phyloP scores from a whole-genome alignment of 768 basidiomycete species.

The Boletales sp. region DNA sequence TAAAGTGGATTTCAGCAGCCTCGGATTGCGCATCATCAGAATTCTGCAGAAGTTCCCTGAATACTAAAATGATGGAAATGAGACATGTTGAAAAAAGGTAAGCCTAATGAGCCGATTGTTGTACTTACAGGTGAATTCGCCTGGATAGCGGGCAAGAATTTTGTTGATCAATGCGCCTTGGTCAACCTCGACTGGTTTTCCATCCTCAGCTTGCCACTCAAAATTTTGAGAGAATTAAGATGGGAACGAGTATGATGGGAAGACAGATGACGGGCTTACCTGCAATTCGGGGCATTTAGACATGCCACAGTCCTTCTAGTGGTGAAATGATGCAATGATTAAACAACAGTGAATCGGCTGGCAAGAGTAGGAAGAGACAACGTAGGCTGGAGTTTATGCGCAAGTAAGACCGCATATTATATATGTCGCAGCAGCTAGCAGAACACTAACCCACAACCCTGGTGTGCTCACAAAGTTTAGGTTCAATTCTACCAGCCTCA shows the following conservation, averaged over 20 bases:
- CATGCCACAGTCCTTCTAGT: not conserved
- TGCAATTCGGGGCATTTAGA: not conserved
- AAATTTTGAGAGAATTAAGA: not conserved
- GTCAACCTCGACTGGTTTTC: slow-evolving; percentile 77
- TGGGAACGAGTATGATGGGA: not conserved
- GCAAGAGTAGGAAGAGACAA: too few relatives aligned
- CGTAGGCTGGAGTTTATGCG: too few relatives aligned
- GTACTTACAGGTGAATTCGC: slow-evolving; percentile 72
- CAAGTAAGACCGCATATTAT: too few relatives aligned
- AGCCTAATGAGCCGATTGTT: not conserved
- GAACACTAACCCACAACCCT: too few relatives aligned
- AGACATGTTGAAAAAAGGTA: not conserved
- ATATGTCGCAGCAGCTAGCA: too few relatives aligned
- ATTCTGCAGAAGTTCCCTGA: slow-evolving; percentile 88
- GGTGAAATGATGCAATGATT: too few relatives aligned
- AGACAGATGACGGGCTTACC: not conserved
- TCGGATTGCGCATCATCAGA: slow-evolving; percentile 83
- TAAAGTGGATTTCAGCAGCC: slow-evolving; percentile 72
- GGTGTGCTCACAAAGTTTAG: too few relatives aligned
- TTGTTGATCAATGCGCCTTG: slow-evolving; percentile 92
- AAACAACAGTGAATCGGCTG: too few relatives aligned
- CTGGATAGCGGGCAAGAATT: slow-evolving; percentile 90
- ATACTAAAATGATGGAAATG: slow-evolving; percentile 33
- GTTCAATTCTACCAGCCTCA: too few relatives aligned
- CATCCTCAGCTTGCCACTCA: slow-evolving; percentile 50